Evolutionary conservation across 2,329 filamentous ascomycete genomes (phyloP), one percentile per base, ranked within the genome.

Genomic region (Daldinia sp.): DNA sequence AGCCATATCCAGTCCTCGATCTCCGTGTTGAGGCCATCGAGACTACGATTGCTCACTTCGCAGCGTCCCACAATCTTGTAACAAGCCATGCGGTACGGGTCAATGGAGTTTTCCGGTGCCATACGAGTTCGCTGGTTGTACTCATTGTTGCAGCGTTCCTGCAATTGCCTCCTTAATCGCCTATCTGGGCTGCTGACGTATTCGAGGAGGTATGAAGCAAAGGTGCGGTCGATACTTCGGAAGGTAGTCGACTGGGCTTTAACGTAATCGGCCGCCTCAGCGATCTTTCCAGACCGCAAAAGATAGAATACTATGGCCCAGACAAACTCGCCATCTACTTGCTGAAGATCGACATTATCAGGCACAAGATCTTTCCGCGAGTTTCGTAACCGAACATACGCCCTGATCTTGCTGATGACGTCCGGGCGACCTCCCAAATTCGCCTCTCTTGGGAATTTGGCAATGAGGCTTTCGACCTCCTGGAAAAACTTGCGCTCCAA

Each of bases 271-370:
- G 91, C 89, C 13, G 94, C 94, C 76, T 98, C 94, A 13, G 85
- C 84, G 53, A 95, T 84, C 68, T 96, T 89, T 50, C 95, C 95
- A 64, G 90, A 90, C 45, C 95, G 88, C 21, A 99, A 81, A 37
- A 98, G 85, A 77, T 93, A 98, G 80, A 96, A 99, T 43, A 99
- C 88, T 50, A 97, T 85, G 41, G 94, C 93, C 95, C 95, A 99
- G 67, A 94, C 90, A 72, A 90, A 95, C 75, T 97, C 94, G 52
- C 91, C 88, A 39, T 88, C 87, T 48, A 94, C 85, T 75, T 89
- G 87, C 76, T 96, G 92, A 47, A 97, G 82, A 68, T 94, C 88
- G 3, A 89, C 87, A 64, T 90, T 92, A 73, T 96, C 92, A 2
- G 90, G 88, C 1, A 91, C 91, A 41, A 98, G 85, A 73, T 96